Evolutionary conservation across 169 alveolate species (phyloP), one percentile per base, ranked within the genome.

Genomic region (Plasmodium chabaudi): DNA sequence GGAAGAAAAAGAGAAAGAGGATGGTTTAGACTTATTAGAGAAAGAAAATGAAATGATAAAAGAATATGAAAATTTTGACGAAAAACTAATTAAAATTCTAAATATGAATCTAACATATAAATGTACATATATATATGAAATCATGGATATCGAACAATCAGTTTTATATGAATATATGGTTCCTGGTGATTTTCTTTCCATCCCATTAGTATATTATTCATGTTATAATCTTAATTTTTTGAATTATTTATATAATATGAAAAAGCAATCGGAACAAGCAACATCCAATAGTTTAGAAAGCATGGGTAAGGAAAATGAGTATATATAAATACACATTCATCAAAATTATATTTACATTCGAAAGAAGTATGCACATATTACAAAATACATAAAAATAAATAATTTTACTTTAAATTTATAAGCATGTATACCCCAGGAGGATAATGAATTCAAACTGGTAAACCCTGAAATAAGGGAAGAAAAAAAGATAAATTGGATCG

Each of bases 81-180:
- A 19, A 6, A 34, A 79, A 12, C 42, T 65, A 21, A 77, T 79
- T 25, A 39, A 64, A 39, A 65, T 60, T 13, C 72, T 79, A 49
- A 17, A 65, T 47, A 42, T 79, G 79, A 79, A 79, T 70, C 82
- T 65, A 12, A 64, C 77, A 21, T 79, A 79, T 60, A 47, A 51
- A 17, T 79, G 77, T 69, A 53, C 67, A 13, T 79, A 79, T 27
- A 79, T 79, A 65, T 79, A 79, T 79, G 89, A 79, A 65, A 15
- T 65, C 12, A 79, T 79, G 89, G 70, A 69, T 44, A 59, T 25
- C 53, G 42, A 63, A 6, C 12, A 65, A 39, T 59, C 65, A 13
- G 64, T 79, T 69, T 70, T 79, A 42, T 65, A 79, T 79, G 7
- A 70, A 12, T 64, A 19, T 19, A 65, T 42, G 64, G 51, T 65